phyloP scores from a whole-genome alignment of 495 filamentous ascomycete species.

The Echria macrotheca region DNA sequence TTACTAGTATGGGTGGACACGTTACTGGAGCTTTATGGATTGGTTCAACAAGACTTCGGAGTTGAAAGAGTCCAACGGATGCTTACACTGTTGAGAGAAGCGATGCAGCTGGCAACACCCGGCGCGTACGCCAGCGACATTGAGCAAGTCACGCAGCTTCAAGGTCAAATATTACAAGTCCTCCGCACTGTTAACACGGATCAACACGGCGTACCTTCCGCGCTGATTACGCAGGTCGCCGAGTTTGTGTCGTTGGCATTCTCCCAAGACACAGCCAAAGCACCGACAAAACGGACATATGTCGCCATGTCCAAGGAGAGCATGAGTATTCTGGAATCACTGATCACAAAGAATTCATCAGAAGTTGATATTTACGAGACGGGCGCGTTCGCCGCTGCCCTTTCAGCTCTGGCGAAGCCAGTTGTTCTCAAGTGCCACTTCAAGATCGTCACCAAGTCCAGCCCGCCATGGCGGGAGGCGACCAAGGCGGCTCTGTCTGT shows the following conservation, averaged over 20 bases:
- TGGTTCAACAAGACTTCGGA: constrained; percentile 62
- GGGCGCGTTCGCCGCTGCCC: constrained; percentile 51
- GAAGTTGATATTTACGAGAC: constrained; percentile 61
- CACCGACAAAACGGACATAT: constrained; percentile 57
- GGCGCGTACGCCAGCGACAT: constrained; percentile 74
- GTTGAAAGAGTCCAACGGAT: constrained; percentile 55
- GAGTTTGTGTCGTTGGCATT: constrained; percentile 68
- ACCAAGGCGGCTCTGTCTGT: constrained; percentile 64
- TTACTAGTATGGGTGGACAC: constrained; percentile 71
- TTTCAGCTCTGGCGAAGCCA: constrained; percentile 61
- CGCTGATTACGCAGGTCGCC: constrained; percentile 61
- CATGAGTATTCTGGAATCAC: constrained; percentile 61
- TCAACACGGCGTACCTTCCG: constrained; percentile 57
- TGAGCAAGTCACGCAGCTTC: constrained; percentile 76
- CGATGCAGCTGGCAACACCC: constrained; percentile 56
- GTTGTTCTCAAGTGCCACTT: constrained; percentile 73
- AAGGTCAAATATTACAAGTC: constrained; percentile 66
- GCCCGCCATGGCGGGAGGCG: constrained; percentile 71
- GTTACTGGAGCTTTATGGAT: constrained; percentile 71
- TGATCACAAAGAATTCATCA: constrained; percentile 57
- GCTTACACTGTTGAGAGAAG: constrained; percentile 55
- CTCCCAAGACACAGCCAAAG: constrained; percentile 29
- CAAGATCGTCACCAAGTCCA: constrained; percentile 47
- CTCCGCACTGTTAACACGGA: constrained; percentile 68
- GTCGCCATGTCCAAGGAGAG: constrained; percentile 77